phyloP scores from a whole-genome alignment of 2,329 filamentous ascomycete species.

The Exserohilum rostratum region DNA sequence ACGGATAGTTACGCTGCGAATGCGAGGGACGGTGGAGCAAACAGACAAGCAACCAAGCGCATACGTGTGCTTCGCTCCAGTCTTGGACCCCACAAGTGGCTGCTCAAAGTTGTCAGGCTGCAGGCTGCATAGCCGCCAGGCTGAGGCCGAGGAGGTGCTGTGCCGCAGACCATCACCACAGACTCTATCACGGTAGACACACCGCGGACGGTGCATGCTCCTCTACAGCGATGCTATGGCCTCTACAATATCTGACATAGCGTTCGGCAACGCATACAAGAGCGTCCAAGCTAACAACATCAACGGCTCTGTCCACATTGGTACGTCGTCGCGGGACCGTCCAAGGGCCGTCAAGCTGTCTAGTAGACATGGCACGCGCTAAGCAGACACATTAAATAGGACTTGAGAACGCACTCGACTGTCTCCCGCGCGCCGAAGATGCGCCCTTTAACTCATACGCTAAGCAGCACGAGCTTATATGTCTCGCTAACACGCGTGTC shows the following conservation, averaged over 20 bases:
- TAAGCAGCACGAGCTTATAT: slow-evolving; percentile 27
- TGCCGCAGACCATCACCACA: neutral
- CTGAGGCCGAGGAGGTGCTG: neutral
- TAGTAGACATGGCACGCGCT: too few relatives aligned
- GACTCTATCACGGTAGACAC: neutral
- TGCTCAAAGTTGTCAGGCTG: too few relatives aligned
- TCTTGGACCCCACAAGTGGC: neutral
- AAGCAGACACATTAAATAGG: too few relatives aligned
- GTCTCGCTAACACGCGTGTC: slow-evolving; percentile 30
- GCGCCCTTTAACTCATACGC: slow-evolving; percentile 29
- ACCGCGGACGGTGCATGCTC: neutral
- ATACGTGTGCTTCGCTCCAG: neutral
- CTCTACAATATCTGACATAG: neutral
- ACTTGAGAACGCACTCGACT: neutral
- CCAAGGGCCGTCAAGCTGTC: neutral
- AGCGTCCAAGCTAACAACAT: neutral
- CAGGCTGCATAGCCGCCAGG: neutral
- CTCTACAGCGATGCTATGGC: neutral
- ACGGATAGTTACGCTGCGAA: neutral
- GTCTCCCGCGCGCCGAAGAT: slow-evolving; percentile 9
- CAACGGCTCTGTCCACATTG: neutral
- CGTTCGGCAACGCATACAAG: neutral
- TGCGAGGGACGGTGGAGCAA: neutral
- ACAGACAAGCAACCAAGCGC: neutral
- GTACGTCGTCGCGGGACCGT: slow-evolving; percentile 1